phyloP scores from a whole-genome alignment of 2,329 filamentous ascomycete genomes.

The Neoarthrinium moseri region DNA sequence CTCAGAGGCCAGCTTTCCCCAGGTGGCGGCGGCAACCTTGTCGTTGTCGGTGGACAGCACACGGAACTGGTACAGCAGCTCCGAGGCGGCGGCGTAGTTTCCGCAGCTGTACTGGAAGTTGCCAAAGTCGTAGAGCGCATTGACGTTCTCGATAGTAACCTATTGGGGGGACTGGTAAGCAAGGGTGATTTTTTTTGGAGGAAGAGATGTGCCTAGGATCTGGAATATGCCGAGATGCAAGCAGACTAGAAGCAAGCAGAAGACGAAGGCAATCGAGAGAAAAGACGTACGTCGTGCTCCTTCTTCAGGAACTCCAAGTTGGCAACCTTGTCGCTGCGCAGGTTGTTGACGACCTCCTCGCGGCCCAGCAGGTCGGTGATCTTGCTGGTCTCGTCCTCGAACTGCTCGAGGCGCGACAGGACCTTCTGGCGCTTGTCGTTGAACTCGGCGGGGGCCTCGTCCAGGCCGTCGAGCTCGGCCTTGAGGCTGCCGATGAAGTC shows the following conservation, averaged over 20 bases:
- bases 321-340: constrained; percentile 95
- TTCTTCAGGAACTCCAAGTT: constrained; percentile 99
- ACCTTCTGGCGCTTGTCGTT: constrained; percentile 87
- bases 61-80: constrained; percentile 95
- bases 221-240: background rate
- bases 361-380: constrained; percentile 84
- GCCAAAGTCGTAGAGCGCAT: constrained; percentile 92
- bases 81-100: constrained; percentile 85
- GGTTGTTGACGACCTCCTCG: constrained; percentile 84
- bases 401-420: constrained; percentile 75
- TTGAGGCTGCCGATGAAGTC: constrained; percentile 94
- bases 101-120: constrained; percentile 98
- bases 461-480: constrained; percentile 80
- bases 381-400: constrained; percentile 83
- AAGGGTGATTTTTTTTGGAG: background rate
- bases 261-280: too few species aligned
- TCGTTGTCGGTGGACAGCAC: constrained; percentile 98
- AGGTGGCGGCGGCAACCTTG: constrained; percentile 92
- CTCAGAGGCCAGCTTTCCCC: constrained; percentile 96
- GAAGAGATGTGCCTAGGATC: background rate
- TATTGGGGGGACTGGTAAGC: constrained; percentile 44
- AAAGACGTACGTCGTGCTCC: constrained; percentile 77
- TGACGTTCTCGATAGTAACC: constrained; percentile 93
- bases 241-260: background rate
- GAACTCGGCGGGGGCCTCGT: constrained; percentile 80